Evolutionary conservation across 495 filamentous ascomycete species (phyloP).

Genomic region (Neurospora sp.): DNA sequence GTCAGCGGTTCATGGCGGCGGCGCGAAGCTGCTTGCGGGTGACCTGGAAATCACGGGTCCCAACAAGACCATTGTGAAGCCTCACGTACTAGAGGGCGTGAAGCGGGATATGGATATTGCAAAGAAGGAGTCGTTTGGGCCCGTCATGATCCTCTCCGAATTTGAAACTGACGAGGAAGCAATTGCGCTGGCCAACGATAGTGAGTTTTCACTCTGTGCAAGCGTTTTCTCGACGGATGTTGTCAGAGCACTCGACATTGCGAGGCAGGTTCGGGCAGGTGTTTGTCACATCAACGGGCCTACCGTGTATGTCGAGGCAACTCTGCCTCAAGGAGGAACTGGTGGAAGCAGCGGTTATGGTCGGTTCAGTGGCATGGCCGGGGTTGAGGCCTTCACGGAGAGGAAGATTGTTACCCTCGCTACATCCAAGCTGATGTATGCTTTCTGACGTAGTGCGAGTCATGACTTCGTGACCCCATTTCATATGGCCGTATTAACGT

Average conservation of each 20-base stretch:
- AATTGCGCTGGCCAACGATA: conserved; percentile 22
- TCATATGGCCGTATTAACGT: background rate
- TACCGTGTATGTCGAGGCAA: conserved; percentile 26
- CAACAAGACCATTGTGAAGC: conserved; percentile 18
- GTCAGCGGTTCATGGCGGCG: conserved; percentile 36
- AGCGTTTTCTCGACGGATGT: conserved; percentile 24
- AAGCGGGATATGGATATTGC: conserved; percentile 22
- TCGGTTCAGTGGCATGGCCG: conserved; percentile 25
- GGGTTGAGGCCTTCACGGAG: conserved; percentile 23
- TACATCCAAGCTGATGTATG: conserved; percentile 16
- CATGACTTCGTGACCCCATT: background rate
- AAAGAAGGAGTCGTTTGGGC: conserved; percentile 25
- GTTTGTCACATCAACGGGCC: conserved; percentile 27
- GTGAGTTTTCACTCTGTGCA: conserved; percentile 24
- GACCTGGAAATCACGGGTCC: conserved; percentile 17
- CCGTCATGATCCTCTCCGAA: conserved; percentile 18
- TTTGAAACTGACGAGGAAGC: conserved; percentile 25
- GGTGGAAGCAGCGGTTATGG: conserved; percentile 29
- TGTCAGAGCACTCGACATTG: conserved; percentile 21
- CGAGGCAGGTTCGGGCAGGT: conserved; percentile 19
- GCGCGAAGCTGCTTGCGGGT: conserved; percentile 22
- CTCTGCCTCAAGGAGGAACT: conserved; percentile 24
- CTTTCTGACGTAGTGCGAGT: conserved; percentile 8
- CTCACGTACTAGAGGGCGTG: conserved; percentile 24
- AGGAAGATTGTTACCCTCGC: conserved; percentile 23